Evolutionary conservation across 140 eudicot species (phyloP), one percentile per base, ranked within the genome.

Genomic region (Cichorium intybus): DNA sequence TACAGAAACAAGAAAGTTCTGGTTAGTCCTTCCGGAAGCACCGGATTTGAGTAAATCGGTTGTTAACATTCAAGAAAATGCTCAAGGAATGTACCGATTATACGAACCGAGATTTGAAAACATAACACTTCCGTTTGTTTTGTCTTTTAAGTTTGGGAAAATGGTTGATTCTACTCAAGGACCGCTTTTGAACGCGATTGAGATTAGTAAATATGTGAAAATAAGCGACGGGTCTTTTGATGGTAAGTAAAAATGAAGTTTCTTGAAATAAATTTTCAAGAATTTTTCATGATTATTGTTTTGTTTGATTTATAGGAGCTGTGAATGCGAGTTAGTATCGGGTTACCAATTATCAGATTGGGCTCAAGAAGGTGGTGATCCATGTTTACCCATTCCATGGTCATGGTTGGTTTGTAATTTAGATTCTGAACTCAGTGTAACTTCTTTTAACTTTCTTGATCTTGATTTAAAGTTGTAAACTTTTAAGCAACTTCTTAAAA

Each of bases 291-390:
- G 28, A 52, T 52, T 48, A 15, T 43, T 17, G 52, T 46, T 53
- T 21, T 33, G 16, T 16, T 21, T 65, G 75, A 66, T 23, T 59
- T 69, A 59, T 72, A 93, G 99, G 82, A 50, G 34, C 62, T 26
- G 70, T 71, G 64, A 74, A 87, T 77, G 84, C 88, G 24, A 74
- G 77, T 69, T 88, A 45, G 79, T 78, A 62, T 75, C 88, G 26
- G 72, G 62, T 62, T 93, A 88, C 80, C 48, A 77, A 51, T 66
- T 79, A 4, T 73, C 79, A 37, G 88, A 81, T 68, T 93, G 97
- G 99, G 95, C 94, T 0, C 89, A 81, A 72, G 99, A 93, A 78
- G 99, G 99, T 24, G 99, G 99, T 11, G 99, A 93, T 72, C 99
- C 99, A 5, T 93, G 99, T 77, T 64, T 93, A 45, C 99, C 99